Evolutionary conservation across 768 basidiomycete species (phyloP).

Genomic region (Macrolepiota fuliginosa): DNA sequence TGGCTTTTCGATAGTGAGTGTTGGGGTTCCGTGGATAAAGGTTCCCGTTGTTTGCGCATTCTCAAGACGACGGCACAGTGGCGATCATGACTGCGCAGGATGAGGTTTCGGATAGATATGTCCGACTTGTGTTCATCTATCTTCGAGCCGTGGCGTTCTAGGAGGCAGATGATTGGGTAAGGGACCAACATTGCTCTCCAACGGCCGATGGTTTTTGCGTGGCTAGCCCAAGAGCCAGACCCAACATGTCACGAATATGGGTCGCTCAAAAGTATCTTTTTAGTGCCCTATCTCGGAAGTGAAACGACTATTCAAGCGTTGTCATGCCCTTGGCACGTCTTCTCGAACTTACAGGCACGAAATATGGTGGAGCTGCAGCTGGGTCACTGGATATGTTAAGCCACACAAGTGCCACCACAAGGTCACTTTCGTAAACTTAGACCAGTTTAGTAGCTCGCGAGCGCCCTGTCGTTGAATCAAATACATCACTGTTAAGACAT

Average conservation of each 20-base stretch:
- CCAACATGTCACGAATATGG: neutral
- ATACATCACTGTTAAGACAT: slow-evolving; percentile 1
- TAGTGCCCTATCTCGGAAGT: neutral
- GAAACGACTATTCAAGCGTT: neutral
- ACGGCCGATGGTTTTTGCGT: slow-evolving; percentile 1
- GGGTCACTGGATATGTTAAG: neutral
- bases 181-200: neutral
- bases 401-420: neutral
- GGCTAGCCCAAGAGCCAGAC: neutral
- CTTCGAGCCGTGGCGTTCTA: neutral
- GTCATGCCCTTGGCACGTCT: neutral
- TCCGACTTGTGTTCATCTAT: neutral
- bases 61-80: neutral
- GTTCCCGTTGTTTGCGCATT: neutral
- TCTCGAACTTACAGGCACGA: neutral
- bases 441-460: neutral
- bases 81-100: neutral
- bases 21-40: neutral
- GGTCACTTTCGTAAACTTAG: neutral
- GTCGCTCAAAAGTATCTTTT: neutral
- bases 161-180: neutral
- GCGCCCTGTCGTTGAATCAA: neutral
- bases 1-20: neutral
- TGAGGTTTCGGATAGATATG: neutral
- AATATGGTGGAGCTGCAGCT: neutral